phyloP scores from a whole-genome alignment of 495 filamentous ascomycete species.

The Pseudomonodictys pantanalensis region DNA sequence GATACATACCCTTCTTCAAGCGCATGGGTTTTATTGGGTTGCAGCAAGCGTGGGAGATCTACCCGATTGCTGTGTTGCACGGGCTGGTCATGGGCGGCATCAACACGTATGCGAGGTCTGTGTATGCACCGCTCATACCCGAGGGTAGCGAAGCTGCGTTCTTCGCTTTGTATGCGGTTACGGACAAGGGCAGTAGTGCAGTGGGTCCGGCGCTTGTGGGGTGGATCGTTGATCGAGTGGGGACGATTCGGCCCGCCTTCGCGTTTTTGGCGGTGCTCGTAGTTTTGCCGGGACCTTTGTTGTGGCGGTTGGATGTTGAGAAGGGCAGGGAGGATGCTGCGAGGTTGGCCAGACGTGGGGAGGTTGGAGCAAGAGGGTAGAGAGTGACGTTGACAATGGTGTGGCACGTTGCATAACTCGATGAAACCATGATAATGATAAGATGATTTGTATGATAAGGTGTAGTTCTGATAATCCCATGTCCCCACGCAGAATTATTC shows the following conservation, averaged over 20 bases:
- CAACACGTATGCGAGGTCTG: constrained; percentile 31
- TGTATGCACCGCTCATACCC: constrained; percentile 38
- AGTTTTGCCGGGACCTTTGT: constrained; percentile 29
- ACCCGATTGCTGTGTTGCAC: constrained; percentile 34
- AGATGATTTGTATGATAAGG: too few species aligned
- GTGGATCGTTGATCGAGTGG: constrained; percentile 34
- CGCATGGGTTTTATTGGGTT: constrained; percentile 32
- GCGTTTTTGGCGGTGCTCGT: constrained; percentile 36
- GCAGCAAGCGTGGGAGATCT: constrained; percentile 39
- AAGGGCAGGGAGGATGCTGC: constrained; percentile 34
- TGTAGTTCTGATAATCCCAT: too few species aligned
- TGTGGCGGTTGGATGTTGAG: constrained; percentile 36
- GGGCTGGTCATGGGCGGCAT: constrained; percentile 39
- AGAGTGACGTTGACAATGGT: background rate
- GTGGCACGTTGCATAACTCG: too few species aligned
- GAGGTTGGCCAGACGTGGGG: constrained; percentile 16
- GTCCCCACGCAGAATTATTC: too few species aligned
- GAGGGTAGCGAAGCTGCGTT: constrained; percentile 40
- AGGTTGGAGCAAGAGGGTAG: background rate
- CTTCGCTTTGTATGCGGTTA: constrained; percentile 39
- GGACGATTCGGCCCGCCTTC: constrained; percentile 39
- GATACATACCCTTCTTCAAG: constrained; percentile 34
- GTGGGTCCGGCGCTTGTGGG: constrained; percentile 39
- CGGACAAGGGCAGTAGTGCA: constrained; percentile 38
- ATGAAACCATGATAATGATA: too few species aligned